These are phyloP conservation scores for Neospermospora avenae DNA, from an alignment of 2,329 filamentous ascomycete species.

Conservation along the genomic window DNA sequence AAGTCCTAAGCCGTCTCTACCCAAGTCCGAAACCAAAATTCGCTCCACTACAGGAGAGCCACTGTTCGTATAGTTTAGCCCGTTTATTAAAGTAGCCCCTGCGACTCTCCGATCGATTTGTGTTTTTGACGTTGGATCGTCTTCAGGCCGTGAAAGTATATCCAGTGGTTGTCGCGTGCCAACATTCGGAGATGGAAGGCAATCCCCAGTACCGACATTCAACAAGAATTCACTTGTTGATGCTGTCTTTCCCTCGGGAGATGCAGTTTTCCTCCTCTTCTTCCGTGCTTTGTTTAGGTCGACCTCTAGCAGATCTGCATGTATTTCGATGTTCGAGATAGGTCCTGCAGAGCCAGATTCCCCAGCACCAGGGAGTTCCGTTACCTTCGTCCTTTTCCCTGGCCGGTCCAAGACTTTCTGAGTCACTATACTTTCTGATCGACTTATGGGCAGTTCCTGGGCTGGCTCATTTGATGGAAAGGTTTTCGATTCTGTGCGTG, in stretches of 20 bases:
- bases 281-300: slow-evolving; percentile 35
- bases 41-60: not conserved
- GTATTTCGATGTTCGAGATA: not conserved
- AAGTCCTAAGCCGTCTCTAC: not conserved
- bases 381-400: slow-evolving; percentile 2
- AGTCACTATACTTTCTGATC: not conserved
- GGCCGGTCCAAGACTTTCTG: not conserved
- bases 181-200: too few relatives aligned
- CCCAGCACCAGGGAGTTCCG: not conserved
- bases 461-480: not conserved
- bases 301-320: slow-evolving; percentile 30
- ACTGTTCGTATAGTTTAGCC: not conserved
- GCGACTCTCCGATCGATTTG: not conserved
- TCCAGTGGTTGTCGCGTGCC: not conserved
- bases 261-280: slow-evolving; percentile 45
- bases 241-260: slow-evolving; percentile 24
- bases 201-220: not conserved
- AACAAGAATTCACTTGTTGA: not conserved
- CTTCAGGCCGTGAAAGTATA: not conserved
- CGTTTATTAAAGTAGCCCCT: not conserved
- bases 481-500: slow-evolving; percentile 6
- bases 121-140: not conserved
- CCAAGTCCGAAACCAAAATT: not conserved
- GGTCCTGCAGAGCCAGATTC: not conserved
- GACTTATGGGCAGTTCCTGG: not conserved